Evolutionary conservation across 2,329 filamentous ascomycete genomes (phyloP).

Genomic region (Aspergillus piperis): DNA sequence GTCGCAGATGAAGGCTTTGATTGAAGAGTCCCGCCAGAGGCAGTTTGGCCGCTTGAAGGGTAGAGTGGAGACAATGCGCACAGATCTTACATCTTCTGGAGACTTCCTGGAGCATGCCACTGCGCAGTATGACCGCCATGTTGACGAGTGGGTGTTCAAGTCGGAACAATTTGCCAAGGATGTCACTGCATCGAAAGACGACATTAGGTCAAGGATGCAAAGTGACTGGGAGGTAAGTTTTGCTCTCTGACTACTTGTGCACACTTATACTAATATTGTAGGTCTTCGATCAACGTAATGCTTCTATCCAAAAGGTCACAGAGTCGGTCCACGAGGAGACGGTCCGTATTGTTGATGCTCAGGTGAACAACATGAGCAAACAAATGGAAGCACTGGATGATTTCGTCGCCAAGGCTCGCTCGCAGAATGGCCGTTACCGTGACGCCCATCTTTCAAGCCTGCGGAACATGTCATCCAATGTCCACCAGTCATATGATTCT

Average conservation of each 20-base stretch:
- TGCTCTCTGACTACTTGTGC: neutral
- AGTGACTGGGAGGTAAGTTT: conserved; percentile 76
- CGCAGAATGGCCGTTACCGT: conserved; percentile 78
- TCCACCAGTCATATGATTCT: conserved; percentile 71
- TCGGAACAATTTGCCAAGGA: conserved; percentile 70
- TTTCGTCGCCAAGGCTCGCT: conserved; percentile 79
- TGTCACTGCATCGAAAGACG: conserved; percentile 72
- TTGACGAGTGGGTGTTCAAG: conserved; percentile 72
- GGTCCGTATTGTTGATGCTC: conserved; percentile 82
- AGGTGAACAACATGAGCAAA: conserved; percentile 81
- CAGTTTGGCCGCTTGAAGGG: conserved; percentile 72
- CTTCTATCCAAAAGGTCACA: conserved; percentile 79
- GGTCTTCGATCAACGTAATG: conserved; percentile 75
- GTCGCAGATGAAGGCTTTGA: conserved; percentile 72
- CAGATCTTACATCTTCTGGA: conserved; percentile 66
- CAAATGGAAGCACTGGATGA: conserved; percentile 90
- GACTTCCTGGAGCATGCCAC: conserved; percentile 66
- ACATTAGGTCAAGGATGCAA: conserved; percentile 77
- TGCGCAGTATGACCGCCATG: conserved; percentile 66
- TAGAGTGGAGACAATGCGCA: conserved; percentile 63
- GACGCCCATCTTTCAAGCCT: conserved; percentile 68
- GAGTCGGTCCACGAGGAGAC: conserved; percentile 89
- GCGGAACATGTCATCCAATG: conserved; percentile 64
- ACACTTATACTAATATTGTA: conserved; percentile 40
- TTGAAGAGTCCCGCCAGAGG: conserved; percentile 70